A percentile compares a stretch with the other conserved stretches of the same genome.
Conservation (phyloP, 257 asterid species). For the Solanum sitiens region DNA sequence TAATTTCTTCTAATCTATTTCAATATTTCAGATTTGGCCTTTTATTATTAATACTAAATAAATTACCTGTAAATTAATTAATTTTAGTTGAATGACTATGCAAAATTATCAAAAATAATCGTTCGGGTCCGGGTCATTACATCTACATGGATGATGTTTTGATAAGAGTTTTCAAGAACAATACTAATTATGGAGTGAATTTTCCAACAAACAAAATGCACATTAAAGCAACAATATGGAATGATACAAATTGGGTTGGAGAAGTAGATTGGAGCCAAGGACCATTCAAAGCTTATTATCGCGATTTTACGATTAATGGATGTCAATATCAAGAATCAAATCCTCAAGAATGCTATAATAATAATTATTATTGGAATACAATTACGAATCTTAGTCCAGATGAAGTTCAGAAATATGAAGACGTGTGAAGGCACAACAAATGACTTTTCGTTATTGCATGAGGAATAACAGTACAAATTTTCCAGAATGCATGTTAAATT, state of each 20-base stretch:
- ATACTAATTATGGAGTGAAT: neutral
- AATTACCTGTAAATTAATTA: too few relatives aligned
- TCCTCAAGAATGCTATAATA: neutral
- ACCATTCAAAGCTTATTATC: constrained; percentile 4
- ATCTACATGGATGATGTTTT: constrained; percentile 4
- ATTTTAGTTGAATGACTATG: too few relatives aligned
- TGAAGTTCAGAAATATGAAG: neutral
- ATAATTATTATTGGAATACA: constrained; percentile 7
- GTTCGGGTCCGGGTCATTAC: too few relatives aligned
- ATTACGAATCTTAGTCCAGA: neutral
- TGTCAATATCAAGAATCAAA: neutral
- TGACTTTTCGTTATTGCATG: constrained; percentile 8
- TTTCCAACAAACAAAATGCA: constrained; percentile 12
- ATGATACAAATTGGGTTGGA: constrained; percentile 7
- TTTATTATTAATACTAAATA: too few relatives aligned
- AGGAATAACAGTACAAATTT: neutral
- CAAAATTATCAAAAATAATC: too few relatives aligned
- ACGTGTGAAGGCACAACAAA: neutral
- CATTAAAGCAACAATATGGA: constrained; percentile 19
- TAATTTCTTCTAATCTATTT: too few relatives aligned
- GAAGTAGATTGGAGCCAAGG: constrained; percentile 1
- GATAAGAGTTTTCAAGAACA: constrained; percentile 11
- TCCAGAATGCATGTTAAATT: constrained; percentile 5
- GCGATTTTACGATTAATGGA: neutral
- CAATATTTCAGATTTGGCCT: too few relatives aligned